phyloP scores from a whole-genome alignment of 805 yeast species.

The Yarrowia sp. region DNA sequence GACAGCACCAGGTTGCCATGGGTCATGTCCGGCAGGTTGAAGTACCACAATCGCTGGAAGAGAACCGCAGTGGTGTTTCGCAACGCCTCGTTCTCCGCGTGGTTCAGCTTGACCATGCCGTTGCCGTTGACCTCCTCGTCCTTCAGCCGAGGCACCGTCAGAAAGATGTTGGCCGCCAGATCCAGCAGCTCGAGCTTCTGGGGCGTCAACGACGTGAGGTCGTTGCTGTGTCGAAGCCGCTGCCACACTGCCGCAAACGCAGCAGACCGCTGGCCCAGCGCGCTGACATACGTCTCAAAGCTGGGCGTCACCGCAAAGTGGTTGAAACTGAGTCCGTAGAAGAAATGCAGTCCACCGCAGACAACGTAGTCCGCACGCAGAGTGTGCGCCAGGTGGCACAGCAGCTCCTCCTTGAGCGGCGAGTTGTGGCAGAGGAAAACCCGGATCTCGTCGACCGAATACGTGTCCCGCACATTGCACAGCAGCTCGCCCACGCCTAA shows the following conservation, averaged over 20 bases:
- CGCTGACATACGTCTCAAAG: constrained; percentile 58
- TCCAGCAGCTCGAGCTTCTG: constrained; percentile 23
- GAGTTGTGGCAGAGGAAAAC: constrained; percentile 66
- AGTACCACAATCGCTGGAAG: constrained; percentile 74
- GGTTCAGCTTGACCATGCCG: constrained; percentile 33
- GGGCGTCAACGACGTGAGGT: constrained; percentile 1
- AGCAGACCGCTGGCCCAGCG: constrained; percentile 58
- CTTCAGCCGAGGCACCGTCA: constrained; percentile 16
- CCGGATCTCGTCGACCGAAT: constrained; percentile 49
- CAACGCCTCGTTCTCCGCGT: constrained; percentile 56
- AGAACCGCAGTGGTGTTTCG: constrained; percentile 44
- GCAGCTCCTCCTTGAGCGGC: constrained; percentile 63
- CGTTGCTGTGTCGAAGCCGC: constrained; percentile 43
- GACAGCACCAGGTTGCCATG: constrained; percentile 49
- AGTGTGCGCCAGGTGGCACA: constrained; percentile 63
- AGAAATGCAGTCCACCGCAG: constrained; percentile 68
- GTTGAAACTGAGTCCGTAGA: constrained; percentile 66
- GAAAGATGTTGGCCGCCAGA: constrained; percentile 19
- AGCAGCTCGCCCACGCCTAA: constrained; percentile 67
- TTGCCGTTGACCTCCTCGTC: constrained; percentile 34
- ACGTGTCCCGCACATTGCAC: constrained; percentile 45
- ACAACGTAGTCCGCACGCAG: constrained; percentile 70
- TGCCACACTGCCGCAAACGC: constrained; percentile 64
- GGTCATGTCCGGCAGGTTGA: constrained; percentile 61
- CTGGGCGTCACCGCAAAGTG: constrained; percentile 62